Evolutionary conservation across 805 yeast genomes (phyloP).

Genomic region (Metschnikowia similis): DNA sequence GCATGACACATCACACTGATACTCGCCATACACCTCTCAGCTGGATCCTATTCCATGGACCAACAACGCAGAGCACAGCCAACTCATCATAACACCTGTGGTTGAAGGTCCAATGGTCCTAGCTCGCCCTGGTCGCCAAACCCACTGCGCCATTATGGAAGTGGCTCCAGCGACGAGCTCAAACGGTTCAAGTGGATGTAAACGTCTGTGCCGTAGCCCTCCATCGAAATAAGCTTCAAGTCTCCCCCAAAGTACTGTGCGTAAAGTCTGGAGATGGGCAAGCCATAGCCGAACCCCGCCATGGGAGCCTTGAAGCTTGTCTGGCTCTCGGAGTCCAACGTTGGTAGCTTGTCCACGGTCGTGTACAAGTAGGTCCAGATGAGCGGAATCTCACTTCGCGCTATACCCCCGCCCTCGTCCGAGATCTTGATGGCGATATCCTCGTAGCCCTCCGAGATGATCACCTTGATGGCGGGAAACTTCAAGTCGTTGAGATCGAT

Average conservation of each 20-base stretch:
- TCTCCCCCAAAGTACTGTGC: constrained; percentile 92
- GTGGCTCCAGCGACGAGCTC: constrained; percentile 68
- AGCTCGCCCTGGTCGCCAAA: no score
- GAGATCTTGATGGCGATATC: constrained; percentile 87
- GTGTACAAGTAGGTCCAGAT: constrained; percentile 92
- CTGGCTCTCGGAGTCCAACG: constrained; percentile 55
- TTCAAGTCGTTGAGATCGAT: constrained; percentile 57
- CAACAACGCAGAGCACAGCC: no score
- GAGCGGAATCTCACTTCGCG: constrained; percentile 75
- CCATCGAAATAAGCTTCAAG: constrained; percentile 81
- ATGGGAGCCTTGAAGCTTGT: constrained; percentile 80
- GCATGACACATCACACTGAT: no score
- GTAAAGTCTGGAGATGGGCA: constrained; percentile 80
- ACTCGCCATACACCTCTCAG: no score
- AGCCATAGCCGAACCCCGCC: constrained; percentile 93
- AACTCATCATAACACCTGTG: no score
- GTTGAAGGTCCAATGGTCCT: no score
- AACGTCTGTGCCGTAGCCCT: constrained; percentile 92
- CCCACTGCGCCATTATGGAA: constrained; percentile 26
- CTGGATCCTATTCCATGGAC: no score
- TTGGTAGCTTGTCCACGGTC: constrained; percentile 72
- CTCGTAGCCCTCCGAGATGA: constrained; percentile 84
- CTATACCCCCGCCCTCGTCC: constrained; percentile 93
- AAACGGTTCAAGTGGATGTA: constrained; percentile 80
- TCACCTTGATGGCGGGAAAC: constrained; percentile 81